phyloP scores from a whole-genome alignment of 352 stramenopile genomes.

The Globisporangium spiculum region DNA sequence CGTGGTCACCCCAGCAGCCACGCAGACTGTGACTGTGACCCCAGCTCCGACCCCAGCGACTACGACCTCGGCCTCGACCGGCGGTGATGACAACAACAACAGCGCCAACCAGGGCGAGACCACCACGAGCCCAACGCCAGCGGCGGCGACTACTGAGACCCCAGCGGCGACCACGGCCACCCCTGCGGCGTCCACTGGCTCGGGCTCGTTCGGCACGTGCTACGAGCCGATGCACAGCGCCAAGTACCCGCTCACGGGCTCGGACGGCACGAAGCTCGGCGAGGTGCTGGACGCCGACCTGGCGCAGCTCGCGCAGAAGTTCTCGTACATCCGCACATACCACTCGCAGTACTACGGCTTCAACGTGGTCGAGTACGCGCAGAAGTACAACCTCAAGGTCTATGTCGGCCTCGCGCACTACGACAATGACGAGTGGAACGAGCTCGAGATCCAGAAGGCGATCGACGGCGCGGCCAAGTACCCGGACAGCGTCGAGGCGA shows the following conservation, averaged over 20 bases:
- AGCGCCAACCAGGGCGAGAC: background rate
- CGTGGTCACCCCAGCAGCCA: background rate
- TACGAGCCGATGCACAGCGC: slow-evolving; percentile 55
- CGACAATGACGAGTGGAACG: slow-evolving; percentile 50
- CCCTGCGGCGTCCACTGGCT: background rate
- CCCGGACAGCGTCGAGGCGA: slow-evolving; percentile 35
- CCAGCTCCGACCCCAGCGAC: background rate
- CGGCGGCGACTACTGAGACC: background rate
- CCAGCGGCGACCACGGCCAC: background rate
- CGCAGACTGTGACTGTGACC: background rate
- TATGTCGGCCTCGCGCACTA: slow-evolving; percentile 43
- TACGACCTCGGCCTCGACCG: background rate
- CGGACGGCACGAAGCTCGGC: slow-evolving; percentile 21
- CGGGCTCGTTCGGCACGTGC: slow-evolving; percentile 29
- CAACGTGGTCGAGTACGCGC: slow-evolving; percentile 37
- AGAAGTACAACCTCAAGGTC: slow-evolving; percentile 50
- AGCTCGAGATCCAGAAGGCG: slow-evolving; percentile 36
- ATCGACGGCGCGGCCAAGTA: slow-evolving; percentile 43
- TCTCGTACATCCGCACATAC: slow-evolving; percentile 59
- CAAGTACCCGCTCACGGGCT: slow-evolving; percentile 42
- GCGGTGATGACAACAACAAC: background rate
- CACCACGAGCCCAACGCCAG: background rate
- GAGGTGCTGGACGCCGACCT: slow-evolving; percentile 45
- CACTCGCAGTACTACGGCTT: slow-evolving; percentile 56
- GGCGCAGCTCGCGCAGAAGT: slow-evolving; percentile 34